Conservation (phyloP, 2,329 filamentous ascomycete species). For the Nothopassalora personata region DNA sequence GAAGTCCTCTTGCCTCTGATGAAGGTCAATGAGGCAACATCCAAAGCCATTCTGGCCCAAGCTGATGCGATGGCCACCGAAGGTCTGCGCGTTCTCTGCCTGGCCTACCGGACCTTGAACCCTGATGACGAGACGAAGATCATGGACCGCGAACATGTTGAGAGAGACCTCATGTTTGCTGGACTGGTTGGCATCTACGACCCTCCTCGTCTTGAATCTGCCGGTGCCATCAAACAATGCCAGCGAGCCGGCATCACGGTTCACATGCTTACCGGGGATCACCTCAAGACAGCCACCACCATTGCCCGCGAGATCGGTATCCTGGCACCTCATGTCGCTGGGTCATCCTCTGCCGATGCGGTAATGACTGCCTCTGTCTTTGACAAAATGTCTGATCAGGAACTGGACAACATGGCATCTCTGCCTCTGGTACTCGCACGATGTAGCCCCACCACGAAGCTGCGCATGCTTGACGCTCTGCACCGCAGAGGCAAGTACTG, state of each 20-base stretch:
- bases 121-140: slow-evolving; percentile 7
- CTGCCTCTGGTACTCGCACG: slow-evolving; percentile 44
- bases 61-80: slow-evolving; percentile 28
- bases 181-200: slow-evolving; percentile 40
- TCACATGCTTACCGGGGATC: slow-evolving; percentile 47
- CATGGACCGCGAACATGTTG: slow-evolving; percentile 20
- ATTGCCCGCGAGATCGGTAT: slow-evolving; percentile 47
- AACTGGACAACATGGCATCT: slow-evolving; percentile 38
- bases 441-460: slow-evolving; percentile 44
- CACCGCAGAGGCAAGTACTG: slow-evolving; percentile 38
- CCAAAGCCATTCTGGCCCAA: slow-evolving; percentile 23
- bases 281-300: slow-evolving; percentile 42
- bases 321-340: slow-evolving; percentile 27
- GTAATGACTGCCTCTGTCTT: slow-evolving; percentile 44
- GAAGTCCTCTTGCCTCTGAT: slow-evolving; percentile 30
- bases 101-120: slow-evolving; percentile 22
- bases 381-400: slow-evolving; percentile 39
- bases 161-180: slow-evolving; percentile 26
- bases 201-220: slow-evolving; percentile 49
- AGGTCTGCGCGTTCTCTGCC: slow-evolving; percentile 32
- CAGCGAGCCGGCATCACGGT: slow-evolving; percentile 45
- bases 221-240: slow-evolving; percentile 40
- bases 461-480: slow-evolving; percentile 45
- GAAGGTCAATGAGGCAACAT: slow-evolving; percentile 17
- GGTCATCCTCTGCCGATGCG: slow-evolving; percentile 25